These are phyloP conservation scores for Linnemannia zychae DNA, from an alignment of 192 early-diverging fungal species.

Conservation along the genomic window DNA sequence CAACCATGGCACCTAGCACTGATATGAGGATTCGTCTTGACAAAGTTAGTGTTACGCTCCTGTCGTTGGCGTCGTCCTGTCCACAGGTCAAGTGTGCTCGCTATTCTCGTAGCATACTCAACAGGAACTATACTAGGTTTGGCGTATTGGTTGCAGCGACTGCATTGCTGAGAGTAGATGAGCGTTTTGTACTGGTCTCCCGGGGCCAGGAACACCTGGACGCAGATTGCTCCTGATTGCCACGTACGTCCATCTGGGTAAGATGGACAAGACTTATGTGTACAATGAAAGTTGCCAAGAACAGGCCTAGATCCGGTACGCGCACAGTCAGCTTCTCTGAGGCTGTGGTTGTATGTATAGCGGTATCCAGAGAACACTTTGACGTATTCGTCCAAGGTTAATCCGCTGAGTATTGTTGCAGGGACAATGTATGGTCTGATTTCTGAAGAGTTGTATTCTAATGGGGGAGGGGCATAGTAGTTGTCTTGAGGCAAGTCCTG, in stretches of 20 bases:
- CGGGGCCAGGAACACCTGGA: not conserved
- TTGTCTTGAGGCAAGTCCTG: too few species aligned
- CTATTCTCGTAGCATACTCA: not conserved
- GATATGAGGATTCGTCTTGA: not conserved
- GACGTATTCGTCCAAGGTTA: too few species aligned
- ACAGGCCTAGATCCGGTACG: too few species aligned
- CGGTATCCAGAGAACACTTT: too few species aligned
- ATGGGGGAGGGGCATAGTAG: too few species aligned
- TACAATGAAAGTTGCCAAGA: too few species aligned
- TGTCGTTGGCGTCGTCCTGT: not conserved
- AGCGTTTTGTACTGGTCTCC: not conserved
- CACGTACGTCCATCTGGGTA: not conserved
- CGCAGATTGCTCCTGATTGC: not conserved
- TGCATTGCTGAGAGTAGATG: not conserved
- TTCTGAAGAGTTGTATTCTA: too few species aligned
- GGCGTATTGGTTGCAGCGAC: not conserved
- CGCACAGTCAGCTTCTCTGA: too few species aligned
- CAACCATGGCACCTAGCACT: not conserved
- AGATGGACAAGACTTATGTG: too few species aligned
- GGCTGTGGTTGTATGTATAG: too few species aligned
- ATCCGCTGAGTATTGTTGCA: too few species aligned
- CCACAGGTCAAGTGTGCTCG: not conserved
- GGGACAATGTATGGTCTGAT: too few species aligned
- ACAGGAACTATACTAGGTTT: not conserved
- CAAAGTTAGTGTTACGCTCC: not conserved